Base-by-base conservation (phyloP, 768 basidiomycete genomes). In the Lentinula aciculospora region DNA sequence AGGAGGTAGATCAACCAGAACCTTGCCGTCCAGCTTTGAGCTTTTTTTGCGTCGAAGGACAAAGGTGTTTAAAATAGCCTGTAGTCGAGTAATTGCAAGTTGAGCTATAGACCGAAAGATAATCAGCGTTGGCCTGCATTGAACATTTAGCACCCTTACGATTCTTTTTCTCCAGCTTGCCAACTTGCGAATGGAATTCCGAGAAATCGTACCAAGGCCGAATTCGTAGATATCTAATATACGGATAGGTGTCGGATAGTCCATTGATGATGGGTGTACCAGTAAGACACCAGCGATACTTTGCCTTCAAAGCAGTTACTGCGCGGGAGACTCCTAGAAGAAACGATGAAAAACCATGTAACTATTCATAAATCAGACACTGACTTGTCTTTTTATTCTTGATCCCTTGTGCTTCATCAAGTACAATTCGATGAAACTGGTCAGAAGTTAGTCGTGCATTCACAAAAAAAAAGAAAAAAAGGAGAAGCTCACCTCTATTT, bases 231-330 rank as follows among this genome's bases (percentile, higher is more conserved):
- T 78, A 81, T 21, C 79, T 69, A 8, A 80, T 42, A 45, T 73
- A 72, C 10, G 72, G 71, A 60, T 79, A 89, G 1, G 78, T 74
- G 65, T 89, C 89, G 23, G 56, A 53, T 27, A 42, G 19, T 8
- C 17, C 12, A 50, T 53, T 36, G 10, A 32, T 32, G 19, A 34
- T 45, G 19, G 67, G 73, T 19, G 65, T 80, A 77, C 83, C 85
- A 25, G 85, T 88, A 8, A 89, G 70, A 61, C 79, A 81, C 89
- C 89, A 91, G 37, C 86, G 76, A 65, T 83, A 79, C 17, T 64
- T 74, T 0, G 81, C 61, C 10, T 75, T 68, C 15, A 92, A 69
- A 12, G 81, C 76, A 9, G 78, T 78, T 13, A 84, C 79, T 1
- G 82, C 80, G 17, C 80, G 75, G 17, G 83, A 83, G 40, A 72